A percentile compares a stretch with the other conserved stretches of the same genome.
Conservation (phyloP, 1,139 yeast species). For the Candida labiduridarum region DNA sequence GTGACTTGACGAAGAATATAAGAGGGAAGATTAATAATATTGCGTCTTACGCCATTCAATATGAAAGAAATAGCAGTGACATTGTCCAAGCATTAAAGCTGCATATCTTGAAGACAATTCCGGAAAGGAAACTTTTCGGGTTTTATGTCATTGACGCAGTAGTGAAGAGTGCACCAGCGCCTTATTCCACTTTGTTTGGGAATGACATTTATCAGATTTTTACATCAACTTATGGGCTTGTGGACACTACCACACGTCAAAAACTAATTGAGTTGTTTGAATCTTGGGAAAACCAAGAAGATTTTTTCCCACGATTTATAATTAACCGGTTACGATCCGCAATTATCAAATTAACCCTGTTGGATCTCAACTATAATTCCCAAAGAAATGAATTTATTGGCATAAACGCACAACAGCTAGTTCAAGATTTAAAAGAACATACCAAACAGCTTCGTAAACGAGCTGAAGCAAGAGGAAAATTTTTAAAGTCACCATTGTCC, state of each 20-base stretch:
- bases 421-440: not conserved
- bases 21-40: no score
- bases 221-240: slow-evolving; percentile 42
- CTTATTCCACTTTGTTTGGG: slow-evolving; percentile 44
- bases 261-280: slow-evolving; percentile 29
- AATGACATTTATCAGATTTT: slow-evolving; percentile 35
- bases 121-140: slow-evolving; percentile 41
- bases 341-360: not conserved
- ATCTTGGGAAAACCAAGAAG: slow-evolving; percentile 40
- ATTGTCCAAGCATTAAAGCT: slow-evolving; percentile 37
- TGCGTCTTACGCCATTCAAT: no score
- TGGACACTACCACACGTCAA: slow-evolving; percentile 36
- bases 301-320: slow-evolving; percentile 14
- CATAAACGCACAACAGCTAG: not conserved
- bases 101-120: slow-evolving; percentile 37
- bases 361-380: not conserved
- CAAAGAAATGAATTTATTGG: not conserved
- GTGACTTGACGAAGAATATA: no score
- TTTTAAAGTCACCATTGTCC: not conserved
- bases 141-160: slow-evolving; percentile 47
- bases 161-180: slow-evolving; percentile 46
- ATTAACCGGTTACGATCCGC: not conserved
- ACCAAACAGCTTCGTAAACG: not conserved
- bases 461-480: not conserved
- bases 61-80: slow-evolving; percentile 12